A percentile compares a stretch with the other conserved stretches of the same genome.
These are phyloP conservation scores for Parathielavia appendiculata DNA, from an alignment of 495 filamentous ascomycete species.

Conservation along the genomic window DNA sequence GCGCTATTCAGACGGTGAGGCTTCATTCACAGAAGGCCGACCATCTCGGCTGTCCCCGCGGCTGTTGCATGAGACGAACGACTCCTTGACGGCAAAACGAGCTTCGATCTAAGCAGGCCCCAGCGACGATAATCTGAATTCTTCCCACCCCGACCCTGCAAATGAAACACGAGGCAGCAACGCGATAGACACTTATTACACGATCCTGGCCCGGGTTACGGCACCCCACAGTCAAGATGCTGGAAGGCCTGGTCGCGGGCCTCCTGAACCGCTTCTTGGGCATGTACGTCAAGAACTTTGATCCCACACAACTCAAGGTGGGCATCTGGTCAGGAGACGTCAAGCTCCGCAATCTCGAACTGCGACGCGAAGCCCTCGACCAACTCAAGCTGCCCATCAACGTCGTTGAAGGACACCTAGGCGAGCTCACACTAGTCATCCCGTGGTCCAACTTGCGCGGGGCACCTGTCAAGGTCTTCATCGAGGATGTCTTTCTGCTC, in stretches of 20 bases:
- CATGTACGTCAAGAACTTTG: conserved; percentile 99
- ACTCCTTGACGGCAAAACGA: neutral
- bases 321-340: conserved; percentile 98
- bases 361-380: conserved; percentile 90
- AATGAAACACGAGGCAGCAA: conserved; percentile 29
- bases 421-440: conserved; percentile 81
- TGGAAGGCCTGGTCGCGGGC: conserved; percentile 71
- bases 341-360: conserved; percentile 82
- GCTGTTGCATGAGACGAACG: neutral
- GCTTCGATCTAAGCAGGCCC: no score
- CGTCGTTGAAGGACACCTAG: conserved; percentile 91
- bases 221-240: conserved; percentile 47
- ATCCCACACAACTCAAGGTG: conserved; percentile 91
- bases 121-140: no score
- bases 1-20: no score
- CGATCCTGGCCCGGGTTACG: conserved; percentile 51
- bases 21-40: neutral
- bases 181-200: conserved; percentile 26
- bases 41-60: no score
- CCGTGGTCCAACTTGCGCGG: conserved; percentile 95
- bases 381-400: conserved; percentile 94
- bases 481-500: conserved; percentile 92
- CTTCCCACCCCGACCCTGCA: conserved; percentile 10
- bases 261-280: conserved; percentile 97
- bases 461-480: conserved; percentile 87